Percentiles rank a stretch among this genome's conserved stretches.
These are phyloP conservation scores for Cutaneotrichosporon mucoides DNA, from an alignment of 1,284 basidiomycete species.

Conservation along the genomic window DNA sequence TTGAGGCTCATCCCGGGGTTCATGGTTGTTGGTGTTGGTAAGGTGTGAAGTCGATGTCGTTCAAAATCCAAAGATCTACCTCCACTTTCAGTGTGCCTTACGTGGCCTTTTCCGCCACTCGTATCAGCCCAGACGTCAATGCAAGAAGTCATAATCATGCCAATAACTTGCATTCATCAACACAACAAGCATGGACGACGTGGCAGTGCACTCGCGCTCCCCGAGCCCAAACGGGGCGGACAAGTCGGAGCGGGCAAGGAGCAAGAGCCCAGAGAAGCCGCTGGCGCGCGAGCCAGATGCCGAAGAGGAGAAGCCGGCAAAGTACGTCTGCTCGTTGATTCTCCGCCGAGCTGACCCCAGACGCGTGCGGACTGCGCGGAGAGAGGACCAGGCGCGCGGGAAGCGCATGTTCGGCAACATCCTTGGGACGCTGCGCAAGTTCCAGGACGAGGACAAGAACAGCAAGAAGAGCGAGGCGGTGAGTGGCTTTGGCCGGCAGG, in stretches of 20 bases:
- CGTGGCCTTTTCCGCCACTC: slow-evolving; percentile 2
- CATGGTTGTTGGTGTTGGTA: slow-evolving; percentile 5
- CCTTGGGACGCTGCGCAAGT: slow-evolving; percentile 46
- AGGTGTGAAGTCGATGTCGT: background rate
- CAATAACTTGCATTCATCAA: background rate
- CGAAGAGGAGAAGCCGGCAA: background rate
- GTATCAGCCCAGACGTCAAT: background rate
- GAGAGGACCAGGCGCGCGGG: slow-evolving; percentile 43
- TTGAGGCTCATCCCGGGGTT: slow-evolving; percentile 28
- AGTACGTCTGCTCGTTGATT: background rate
- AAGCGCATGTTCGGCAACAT: slow-evolving; percentile 47
- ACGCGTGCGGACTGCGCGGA: slow-evolving; percentile 30
- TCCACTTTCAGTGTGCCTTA: no score
- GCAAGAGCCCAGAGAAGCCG: background rate
- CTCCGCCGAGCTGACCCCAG: slow-evolving; percentile 18
- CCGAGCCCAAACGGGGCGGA: background rate
- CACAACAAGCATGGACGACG: slow-evolving; percentile 4
- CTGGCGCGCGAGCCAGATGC: background rate
- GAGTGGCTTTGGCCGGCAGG: slow-evolving; percentile 9
- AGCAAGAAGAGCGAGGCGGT: slow-evolving; percentile 40
- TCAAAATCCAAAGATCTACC: background rate
- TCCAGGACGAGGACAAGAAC: slow-evolving; percentile 47
- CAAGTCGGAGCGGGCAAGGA: background rate
- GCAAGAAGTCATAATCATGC: no score
- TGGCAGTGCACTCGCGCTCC: background rate